Conservation (phyloP, 441 rosid genomes). For the Metrosideros polymorpha region DNA sequence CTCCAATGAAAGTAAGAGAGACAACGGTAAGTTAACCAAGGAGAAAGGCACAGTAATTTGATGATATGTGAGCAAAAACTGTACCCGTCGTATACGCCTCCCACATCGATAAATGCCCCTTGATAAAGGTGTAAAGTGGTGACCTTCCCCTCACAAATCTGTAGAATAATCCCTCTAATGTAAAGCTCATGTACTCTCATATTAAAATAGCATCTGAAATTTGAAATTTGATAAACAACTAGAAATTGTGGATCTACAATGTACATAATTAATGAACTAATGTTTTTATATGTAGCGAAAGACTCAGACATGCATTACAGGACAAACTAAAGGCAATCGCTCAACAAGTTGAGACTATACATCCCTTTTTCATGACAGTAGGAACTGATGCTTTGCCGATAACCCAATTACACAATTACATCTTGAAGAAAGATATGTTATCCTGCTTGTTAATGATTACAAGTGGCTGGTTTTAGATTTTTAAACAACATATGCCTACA, state of each 20-base stretch:
- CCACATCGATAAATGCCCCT: constrained; percentile 97
- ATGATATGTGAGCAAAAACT: neutral
- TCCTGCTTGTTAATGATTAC: neutral
- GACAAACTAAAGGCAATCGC: neutral
- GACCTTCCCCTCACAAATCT: constrained; percentile 90
- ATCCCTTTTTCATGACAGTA: neutral
- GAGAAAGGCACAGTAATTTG: neutral
- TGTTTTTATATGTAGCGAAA: neutral
- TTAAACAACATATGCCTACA: neutral
- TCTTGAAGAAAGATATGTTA: neutral
- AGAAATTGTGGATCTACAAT: neutral
- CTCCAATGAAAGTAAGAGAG: neutral
- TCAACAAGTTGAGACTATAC: neutral
- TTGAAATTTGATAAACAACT: neutral
- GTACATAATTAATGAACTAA: neutral
- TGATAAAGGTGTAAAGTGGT: constrained; percentile 81
- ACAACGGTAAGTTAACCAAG: neutral
- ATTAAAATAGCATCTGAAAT: neutral
- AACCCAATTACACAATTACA: neutral
- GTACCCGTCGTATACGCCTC: constrained; percentile 98
- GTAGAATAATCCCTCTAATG: constrained; percentile 12
- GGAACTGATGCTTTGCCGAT: neutral
- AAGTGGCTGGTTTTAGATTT: neutral
- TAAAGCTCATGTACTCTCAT: neutral
- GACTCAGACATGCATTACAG: neutral